Evolutionary conservation across 2,329 filamentous ascomycete species (phyloP).

Genomic region (Colletotrichum truncatum): DNA sequence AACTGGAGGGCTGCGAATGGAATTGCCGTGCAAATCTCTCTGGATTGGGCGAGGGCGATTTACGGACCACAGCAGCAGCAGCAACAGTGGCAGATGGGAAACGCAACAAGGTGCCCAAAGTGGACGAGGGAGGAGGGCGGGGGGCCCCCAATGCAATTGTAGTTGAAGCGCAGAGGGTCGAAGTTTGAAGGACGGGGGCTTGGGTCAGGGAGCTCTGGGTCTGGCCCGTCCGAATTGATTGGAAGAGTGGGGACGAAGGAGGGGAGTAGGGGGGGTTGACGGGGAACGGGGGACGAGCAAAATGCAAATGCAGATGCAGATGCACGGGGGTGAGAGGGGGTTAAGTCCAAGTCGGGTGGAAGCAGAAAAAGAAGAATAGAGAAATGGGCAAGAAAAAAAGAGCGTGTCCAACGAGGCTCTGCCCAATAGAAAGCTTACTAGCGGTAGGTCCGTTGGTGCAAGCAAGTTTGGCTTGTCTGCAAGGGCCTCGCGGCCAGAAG

Average conservation of each 20-base stretch:
- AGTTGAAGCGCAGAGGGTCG: slow-evolving; percentile 26
- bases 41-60: slow-evolving; percentile 19
- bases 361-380: not conserved
- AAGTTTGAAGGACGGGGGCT: slow-evolving; percentile 27
- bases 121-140: slow-evolving; percentile 24
- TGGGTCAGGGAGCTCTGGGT: slow-evolving; percentile 24
- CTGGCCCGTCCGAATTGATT: slow-evolving; percentile 30
- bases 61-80: not conserved
- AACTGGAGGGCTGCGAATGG: not conserved
- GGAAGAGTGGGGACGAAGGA: slow-evolving; percentile 26
- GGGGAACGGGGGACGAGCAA: slow-evolving; percentile 25
- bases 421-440: not conserved
- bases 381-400: not conserved
- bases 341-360: not conserved
- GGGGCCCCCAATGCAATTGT: slow-evolving; percentile 29
- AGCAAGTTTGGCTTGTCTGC: slow-evolving; percentile 20
- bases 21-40: slow-evolving; percentile 23
- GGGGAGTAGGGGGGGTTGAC: not conserved
- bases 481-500: slow-evolving; percentile 23
- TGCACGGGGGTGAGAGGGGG: not conserved
- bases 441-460: not conserved
- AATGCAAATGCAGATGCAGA: slow-evolving; percentile 19
- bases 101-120: slow-evolving; percentile 26
- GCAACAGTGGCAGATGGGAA: slow-evolving; percentile 8
- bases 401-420: not conserved